phyloP scores from a whole-genome alignment of 768 basidiomycete species.

The Fomitopsis serialis region DNA sequence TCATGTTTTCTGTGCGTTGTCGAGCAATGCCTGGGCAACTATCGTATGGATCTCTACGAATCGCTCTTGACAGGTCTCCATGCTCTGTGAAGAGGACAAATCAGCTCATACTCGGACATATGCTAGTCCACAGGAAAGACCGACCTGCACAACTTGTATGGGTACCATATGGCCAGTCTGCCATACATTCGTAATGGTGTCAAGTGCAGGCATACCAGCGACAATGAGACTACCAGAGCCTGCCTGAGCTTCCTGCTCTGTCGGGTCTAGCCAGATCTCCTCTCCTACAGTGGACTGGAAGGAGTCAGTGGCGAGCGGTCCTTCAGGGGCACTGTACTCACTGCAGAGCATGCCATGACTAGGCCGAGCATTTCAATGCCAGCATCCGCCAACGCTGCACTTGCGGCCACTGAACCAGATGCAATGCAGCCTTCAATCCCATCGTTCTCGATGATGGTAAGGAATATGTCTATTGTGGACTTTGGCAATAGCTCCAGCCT shows the following conservation, averaged over 20 bases:
- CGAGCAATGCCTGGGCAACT: slow-evolving; percentile 64
- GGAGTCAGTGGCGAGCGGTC: not conserved
- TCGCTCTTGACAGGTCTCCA: slow-evolving; percentile 62
- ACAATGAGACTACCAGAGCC: slow-evolving; percentile 69
- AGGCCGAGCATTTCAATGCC: slow-evolving; percentile 90
- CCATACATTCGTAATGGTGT: slow-evolving; percentile 81
- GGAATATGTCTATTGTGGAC: slow-evolving; percentile 86
- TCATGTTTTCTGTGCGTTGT: slow-evolving; percentile 19
- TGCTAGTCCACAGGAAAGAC: slow-evolving; percentile 17
- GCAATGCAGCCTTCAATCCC: slow-evolving; percentile 87
- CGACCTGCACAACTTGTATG: slow-evolving; percentile 50
- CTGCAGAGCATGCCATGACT: slow-evolving; percentile 78
- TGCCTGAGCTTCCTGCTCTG: slow-evolving; percentile 51
- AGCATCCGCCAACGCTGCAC: slow-evolving; percentile 87
- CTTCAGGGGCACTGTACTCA: slow-evolving; percentile 28
- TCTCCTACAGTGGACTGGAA: slow-evolving; percentile 49
- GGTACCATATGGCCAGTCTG: slow-evolving; percentile 66
- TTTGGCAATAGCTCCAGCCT: slow-evolving; percentile 91
- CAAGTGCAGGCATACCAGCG: slow-evolving; percentile 85
- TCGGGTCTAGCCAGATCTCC: slow-evolving; percentile 79
- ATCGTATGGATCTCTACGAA: slow-evolving; percentile 74
- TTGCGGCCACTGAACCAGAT: slow-evolving; percentile 81
- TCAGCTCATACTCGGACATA: too few species aligned
- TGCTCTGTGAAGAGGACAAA: slow-evolving; percentile 41
- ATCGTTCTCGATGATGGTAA: slow-evolving; percentile 89